These are phyloP conservation scores for Lasiosphaeria hispida DNA, from an alignment of 495 filamentous ascomycete genomes.

Conservation along the genomic window DNA sequence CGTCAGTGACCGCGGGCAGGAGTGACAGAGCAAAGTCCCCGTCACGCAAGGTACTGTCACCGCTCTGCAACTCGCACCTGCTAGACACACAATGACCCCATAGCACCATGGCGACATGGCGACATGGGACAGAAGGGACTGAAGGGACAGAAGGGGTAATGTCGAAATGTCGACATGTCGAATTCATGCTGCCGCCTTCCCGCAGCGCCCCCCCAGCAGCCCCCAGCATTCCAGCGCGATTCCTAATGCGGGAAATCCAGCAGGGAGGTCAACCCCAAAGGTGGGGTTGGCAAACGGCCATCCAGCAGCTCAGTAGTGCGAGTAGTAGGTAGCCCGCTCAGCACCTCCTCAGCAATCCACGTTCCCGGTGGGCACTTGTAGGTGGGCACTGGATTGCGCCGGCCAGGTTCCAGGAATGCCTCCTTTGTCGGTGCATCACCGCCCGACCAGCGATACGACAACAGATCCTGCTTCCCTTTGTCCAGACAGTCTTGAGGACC, in stretches of 20 bases:
- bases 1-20: not conserved
- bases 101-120: no score
- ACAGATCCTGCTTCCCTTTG: not conserved
- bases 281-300: constrained; percentile 3
- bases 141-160: no score
- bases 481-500: not conserved
- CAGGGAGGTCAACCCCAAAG: not conserved
- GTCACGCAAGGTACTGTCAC: no score
- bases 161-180: not conserved
- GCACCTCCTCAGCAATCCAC: not conserved
- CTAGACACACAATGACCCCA: no score
- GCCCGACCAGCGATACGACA: constrained; percentile 8
- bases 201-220: not conserved
- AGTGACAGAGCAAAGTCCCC: no score
- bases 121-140: no score
- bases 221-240: constrained; percentile 2
- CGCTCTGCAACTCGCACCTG: no score
- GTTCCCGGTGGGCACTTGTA: not conserved
- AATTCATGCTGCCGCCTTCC: not conserved
- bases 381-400: not conserved
- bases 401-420: not conserved
- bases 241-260: not conserved
- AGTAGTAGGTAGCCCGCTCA: not conserved
- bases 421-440: constrained; percentile 20
- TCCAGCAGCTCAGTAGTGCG: no score